Percentiles rank a stretch among this genome's conserved stretches.
Conservation (phyloP, 495 filamentous ascomycete genomes). For the Evernia prunastri region DNA sequence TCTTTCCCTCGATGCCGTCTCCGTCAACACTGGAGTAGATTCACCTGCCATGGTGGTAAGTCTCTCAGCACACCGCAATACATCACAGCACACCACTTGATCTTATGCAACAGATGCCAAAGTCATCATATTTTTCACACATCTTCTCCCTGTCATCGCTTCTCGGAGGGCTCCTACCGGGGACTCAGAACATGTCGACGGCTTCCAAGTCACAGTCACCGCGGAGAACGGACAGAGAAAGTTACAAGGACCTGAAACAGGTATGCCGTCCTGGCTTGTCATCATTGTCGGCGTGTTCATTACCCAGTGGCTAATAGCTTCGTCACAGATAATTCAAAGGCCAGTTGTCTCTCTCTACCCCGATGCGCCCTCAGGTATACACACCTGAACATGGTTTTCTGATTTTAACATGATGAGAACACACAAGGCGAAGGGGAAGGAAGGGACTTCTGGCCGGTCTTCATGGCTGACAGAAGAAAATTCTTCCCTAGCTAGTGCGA, state of each 20-base stretch:
- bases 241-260: neutral
- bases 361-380: too few species aligned
- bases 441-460: too few species aligned
- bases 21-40: neutral
- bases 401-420: neutral
- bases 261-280: slow-evolving; percentile 4
- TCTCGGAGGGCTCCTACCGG: neutral
- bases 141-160: neutral
- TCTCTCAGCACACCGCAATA: neutral
- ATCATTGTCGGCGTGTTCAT: neutral
- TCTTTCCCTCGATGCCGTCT: neutral
- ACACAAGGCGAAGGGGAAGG: too few species aligned
- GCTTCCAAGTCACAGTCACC: slow-evolving; percentile 1
- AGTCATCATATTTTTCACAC: neutral
- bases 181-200: neutral
- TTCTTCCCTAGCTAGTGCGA: too few species aligned
- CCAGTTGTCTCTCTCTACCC: too few species aligned
- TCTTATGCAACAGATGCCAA: neutral
- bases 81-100: neutral
- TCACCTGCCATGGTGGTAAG: neutral
- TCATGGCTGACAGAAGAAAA: too few species aligned
- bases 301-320: neutral
- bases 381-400: too few species aligned
- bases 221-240: neutral
- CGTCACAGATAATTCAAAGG: neutral